phyloP scores from a whole-genome alignment of 192 early-diverging fungal species.

The Haplosporangium gracile region DNA sequence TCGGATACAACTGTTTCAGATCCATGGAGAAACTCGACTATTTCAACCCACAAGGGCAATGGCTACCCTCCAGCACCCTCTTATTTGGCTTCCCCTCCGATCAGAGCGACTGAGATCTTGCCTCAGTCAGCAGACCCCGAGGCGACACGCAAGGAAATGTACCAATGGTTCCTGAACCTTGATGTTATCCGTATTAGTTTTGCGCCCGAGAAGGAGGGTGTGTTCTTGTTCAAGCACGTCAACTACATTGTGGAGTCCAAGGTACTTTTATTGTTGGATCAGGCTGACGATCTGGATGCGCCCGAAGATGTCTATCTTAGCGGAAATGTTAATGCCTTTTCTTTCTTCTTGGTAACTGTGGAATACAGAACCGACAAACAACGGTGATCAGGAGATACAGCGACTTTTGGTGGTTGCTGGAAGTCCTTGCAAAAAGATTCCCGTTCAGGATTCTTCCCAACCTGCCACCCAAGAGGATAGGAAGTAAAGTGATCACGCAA shows the following conservation, averaged over 20 bases:
- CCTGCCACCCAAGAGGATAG: slow-evolving; percentile 91
- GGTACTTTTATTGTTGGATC: slow-evolving; percentile 39
- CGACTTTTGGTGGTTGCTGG: slow-evolving; percentile 92
- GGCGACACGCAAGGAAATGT: slow-evolving; percentile 48
- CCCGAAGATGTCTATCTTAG: neutral
- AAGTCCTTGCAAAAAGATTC: slow-evolving; percentile 82
- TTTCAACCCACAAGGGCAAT: slow-evolving; percentile 31
- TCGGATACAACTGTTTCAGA: slow-evolving; percentile 55
- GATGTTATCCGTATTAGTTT: slow-evolving; percentile 68
- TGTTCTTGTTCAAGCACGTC: slow-evolving; percentile 83
- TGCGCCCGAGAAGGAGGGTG: slow-evolving; percentile 66
- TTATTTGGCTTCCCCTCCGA: slow-evolving; percentile 52
- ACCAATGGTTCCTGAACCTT: slow-evolving; percentile 67
- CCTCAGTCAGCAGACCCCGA: slow-evolving; percentile 32
- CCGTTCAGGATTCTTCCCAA: slow-evolving; percentile 85
- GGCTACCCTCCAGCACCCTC: slow-evolving; percentile 49
- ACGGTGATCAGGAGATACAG: slow-evolving; percentile 87
- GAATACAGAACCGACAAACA: slow-evolving; percentile 56
- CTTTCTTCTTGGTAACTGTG: neutral
- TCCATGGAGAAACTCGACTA: slow-evolving; percentile 65
- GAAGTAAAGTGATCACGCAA: slow-evolving; percentile 64
- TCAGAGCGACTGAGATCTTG: slow-evolving; percentile 10
- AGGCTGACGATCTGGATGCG: neutral
- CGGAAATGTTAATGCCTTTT: neutral
- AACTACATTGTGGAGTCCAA: slow-evolving; percentile 87